These are phyloP conservation scores for Neurospora sp. DNA, from an alignment of 495 filamentous ascomycete genomes.

Conservation along the genomic window DNA sequence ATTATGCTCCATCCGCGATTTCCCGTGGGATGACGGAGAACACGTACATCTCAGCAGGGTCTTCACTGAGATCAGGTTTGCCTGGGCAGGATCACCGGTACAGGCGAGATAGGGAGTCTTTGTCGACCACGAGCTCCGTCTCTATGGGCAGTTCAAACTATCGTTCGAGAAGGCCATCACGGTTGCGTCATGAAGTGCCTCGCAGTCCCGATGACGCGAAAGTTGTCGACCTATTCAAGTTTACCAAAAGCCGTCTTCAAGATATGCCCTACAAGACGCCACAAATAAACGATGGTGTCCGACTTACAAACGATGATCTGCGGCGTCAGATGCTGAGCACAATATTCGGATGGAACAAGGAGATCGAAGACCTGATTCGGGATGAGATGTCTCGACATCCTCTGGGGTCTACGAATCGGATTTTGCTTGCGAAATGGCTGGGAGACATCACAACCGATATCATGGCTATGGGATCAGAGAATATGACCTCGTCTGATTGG, in stretches of 20 bases:
- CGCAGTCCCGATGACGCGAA: conserved; percentile 48
- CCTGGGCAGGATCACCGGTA: conserved; percentile 21
- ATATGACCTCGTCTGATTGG: conserved; percentile 87
- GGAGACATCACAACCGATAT: conserved; percentile 75
- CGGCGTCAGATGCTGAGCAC: conserved; percentile 85
- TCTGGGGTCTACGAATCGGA: conserved; percentile 59
- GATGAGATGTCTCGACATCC: conserved; percentile 78
- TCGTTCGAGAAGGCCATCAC: conserved; percentile 55
- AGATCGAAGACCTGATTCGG: conserved; percentile 69
- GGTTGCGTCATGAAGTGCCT: conserved; percentile 73
- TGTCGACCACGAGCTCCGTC: conserved; percentile 48
- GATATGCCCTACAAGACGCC: conserved; percentile 70
- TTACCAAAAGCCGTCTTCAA: conserved; percentile 56
- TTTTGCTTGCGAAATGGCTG: conserved; percentile 84
- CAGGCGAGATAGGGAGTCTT: conserved; percentile 42
- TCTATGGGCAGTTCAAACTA: conserved; percentile 52
- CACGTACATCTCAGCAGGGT: conserved; percentile 55
- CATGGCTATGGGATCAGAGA: conserved; percentile 68
- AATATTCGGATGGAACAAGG: conserved; percentile 91
- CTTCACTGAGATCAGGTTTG: conserved; percentile 37
- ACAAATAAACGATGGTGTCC: conserved; percentile 47
- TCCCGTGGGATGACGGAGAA: conserved; percentile 44
- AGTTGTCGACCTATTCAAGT: conserved; percentile 59
- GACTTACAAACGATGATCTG: conserved; percentile 72
- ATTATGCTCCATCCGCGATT: conserved; percentile 33